Conservation (phyloP, 306 rosid genomes). For the Quercus mongolica region DNA sequence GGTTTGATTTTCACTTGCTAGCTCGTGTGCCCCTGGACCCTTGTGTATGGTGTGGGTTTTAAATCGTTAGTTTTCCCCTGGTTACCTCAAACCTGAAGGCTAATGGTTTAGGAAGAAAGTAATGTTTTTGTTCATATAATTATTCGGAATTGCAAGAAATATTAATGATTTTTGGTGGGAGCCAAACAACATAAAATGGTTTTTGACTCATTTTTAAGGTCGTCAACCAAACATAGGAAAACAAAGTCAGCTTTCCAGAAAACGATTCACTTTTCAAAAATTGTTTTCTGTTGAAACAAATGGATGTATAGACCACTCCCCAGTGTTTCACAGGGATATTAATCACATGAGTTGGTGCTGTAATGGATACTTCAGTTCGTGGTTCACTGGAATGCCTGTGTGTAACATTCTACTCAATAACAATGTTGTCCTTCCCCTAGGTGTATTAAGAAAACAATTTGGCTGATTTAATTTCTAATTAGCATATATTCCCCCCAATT, state of each 20-base stretch:
- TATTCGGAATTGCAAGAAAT: no score
- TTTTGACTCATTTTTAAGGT: no score
- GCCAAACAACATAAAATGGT: no score
- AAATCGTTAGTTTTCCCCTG: neutral
- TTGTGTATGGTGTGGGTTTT: neutral
- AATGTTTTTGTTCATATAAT: neutral
- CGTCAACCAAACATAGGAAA: no score
- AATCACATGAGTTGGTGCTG: neutral
- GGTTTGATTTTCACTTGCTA: neutral
- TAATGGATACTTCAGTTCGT: neutral
- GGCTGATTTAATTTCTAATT: neutral
- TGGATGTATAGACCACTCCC: neutral
- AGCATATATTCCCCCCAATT: neutral
- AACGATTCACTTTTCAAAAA: no score
- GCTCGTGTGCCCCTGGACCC: neutral
- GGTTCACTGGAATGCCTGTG: neutral
- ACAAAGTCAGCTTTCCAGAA: no score
- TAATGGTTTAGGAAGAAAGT: neutral
- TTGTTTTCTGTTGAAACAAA: no score
- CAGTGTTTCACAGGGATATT: neutral
- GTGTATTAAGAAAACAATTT: neutral
- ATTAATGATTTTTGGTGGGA: no score
- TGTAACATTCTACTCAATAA: neutral
- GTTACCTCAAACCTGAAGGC: neutral
- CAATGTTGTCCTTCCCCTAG: neutral